Percentiles rank a stretch among this genome's conserved stretches.
Evolutionary conservation across 495 filamentous ascomycete genomes (phyloP).

Genomic region (Tuber umbilicatum): DNA sequence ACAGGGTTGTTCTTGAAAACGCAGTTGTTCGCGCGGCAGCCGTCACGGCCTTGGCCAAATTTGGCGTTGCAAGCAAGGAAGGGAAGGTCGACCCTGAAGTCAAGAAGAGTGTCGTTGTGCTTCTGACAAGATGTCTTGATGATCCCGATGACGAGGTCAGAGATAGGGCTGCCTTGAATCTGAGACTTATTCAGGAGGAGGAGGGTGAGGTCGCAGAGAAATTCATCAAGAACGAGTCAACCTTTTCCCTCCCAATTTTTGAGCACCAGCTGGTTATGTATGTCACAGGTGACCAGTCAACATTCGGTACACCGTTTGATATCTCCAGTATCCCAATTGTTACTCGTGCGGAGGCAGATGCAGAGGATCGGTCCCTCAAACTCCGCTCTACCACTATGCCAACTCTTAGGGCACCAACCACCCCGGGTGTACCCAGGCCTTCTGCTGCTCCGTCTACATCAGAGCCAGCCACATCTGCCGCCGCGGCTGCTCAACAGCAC

Average conservation of each 20-base stretch:
- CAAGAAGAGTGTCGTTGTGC: slow-evolving; percentile 85
- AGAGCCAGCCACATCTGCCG: slow-evolving; percentile 63
- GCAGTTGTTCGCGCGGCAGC: slow-evolving; percentile 91
- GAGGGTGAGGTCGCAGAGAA: slow-evolving; percentile 62
- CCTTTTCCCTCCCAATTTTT: slow-evolving; percentile 91
- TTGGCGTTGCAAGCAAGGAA: slow-evolving; percentile 94
- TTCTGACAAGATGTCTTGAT: slow-evolving; percentile 89
- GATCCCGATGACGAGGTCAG: slow-evolving; percentile 97
- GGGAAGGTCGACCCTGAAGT: slow-evolving; percentile 61
- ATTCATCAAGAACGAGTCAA: slow-evolving; percentile 85
- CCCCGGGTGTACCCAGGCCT: slow-evolving; percentile 51
- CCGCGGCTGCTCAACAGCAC: slow-evolving; percentile 61
- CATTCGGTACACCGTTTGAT: slow-evolving; percentile 81
- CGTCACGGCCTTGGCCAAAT: slow-evolving; percentile 92
- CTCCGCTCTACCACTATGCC: slow-evolving; percentile 76
- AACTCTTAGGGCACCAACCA: slow-evolving; percentile 85
- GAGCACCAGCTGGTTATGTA: slow-evolving; percentile 98
- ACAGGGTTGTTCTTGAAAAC: slow-evolving; percentile 95
- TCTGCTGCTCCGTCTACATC: slow-evolving; percentile 59
- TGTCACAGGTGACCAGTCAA: slow-evolving; percentile 80
- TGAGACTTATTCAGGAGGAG: slow-evolving; percentile 77
- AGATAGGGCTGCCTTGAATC: slow-evolving; percentile 87
- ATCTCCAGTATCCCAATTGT: slow-evolving; percentile 87
- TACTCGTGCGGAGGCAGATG: slow-evolving; percentile 88
- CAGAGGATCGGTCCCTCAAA: slow-evolving; percentile 96